phyloP scores from a whole-genome alignment of 129 eudicot genomes.

The Arctium minus region DNA sequence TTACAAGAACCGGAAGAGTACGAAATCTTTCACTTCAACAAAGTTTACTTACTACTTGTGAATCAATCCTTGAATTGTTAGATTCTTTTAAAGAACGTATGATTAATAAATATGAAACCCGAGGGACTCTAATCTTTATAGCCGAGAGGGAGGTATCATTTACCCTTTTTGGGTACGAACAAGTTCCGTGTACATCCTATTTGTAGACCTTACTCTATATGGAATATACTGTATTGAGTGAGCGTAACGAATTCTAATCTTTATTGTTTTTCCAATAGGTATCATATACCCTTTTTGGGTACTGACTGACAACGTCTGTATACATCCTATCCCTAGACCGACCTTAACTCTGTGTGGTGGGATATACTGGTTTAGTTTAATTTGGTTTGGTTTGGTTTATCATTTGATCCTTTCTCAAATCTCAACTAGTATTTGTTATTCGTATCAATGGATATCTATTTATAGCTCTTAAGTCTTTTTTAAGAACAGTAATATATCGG shows the following conservation, averaged over 20 bases:
- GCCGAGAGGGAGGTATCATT: no score
- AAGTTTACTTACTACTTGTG: background rate
- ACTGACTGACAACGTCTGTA: background rate
- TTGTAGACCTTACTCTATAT: no score
- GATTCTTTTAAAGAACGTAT: background rate
- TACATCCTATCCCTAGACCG: background rate
- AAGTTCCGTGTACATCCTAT: background rate
- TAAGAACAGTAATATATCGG: no score
- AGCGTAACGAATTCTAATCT: background rate
- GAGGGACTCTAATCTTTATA: background rate
- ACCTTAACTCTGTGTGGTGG: background rate
- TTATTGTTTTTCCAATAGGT: background rate
- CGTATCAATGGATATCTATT: background rate
- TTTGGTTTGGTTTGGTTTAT: no score
- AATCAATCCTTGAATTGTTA: background rate
- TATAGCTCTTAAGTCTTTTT: no score
- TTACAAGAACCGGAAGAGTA: slow-evolving; percentile 50
- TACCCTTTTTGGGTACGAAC: background rate
- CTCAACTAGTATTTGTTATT: no score
- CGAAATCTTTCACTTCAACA: slow-evolving; percentile 1
- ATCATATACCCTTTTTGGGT: background rate
- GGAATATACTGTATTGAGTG: no score
- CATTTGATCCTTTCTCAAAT: no score
- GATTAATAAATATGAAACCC: background rate
- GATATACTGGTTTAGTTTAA: background rate